Evolutionary conservation across 2,329 filamentous ascomycete species (phyloP), one percentile per base, ranked within the genome.

Genomic region (Septoria linicola): DNA sequence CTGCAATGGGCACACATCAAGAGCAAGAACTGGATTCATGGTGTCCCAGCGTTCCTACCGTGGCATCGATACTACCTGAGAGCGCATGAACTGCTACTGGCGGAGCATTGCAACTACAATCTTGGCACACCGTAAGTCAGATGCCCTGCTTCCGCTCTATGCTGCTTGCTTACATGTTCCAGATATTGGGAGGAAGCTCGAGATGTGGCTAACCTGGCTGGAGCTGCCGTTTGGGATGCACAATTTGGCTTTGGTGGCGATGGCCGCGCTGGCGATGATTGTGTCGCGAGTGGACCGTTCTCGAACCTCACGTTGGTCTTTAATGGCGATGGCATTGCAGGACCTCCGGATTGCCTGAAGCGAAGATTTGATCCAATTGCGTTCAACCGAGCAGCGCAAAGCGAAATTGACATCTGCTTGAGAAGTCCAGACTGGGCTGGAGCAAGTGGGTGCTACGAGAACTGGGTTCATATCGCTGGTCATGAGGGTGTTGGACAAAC

Each of bases 41-140:
- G 58, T 20, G 58, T 60, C 8, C 34, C 51, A 11, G 51, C 54
- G 8, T 60, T 60, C 35, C 36, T 60, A 11, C 55, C 56, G 2
- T 60, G 58, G 58, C 58, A 60, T 39, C 51, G 58, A 41, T 58
- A 58, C 37, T 60, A 60, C 40, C 41, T 59, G 17, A 57, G 51
- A 39, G 48, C 49, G 8, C 54, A 59, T 25, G 58, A 60, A 35
- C 27, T 41, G 19, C 50, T 60, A n/a, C 39, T 59, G 16, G 41
- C 53, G 32, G 17, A 36, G n/a, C 58, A 60, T 32, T 60, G 58
- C 49, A 52, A 48, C 27, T 60, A 51, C 14, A 41, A 39, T 13
- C 51, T 48, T 30, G 58, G 58, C 17, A 41, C 49, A 19, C 58
- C 58, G 56, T 58, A 27, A 49, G 53, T 51, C 20, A 6, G 17